Evolutionary conservation across 2,329 filamentous ascomycete genomes (phyloP).

Genomic region (Scleromitrula shiraiana): DNA sequence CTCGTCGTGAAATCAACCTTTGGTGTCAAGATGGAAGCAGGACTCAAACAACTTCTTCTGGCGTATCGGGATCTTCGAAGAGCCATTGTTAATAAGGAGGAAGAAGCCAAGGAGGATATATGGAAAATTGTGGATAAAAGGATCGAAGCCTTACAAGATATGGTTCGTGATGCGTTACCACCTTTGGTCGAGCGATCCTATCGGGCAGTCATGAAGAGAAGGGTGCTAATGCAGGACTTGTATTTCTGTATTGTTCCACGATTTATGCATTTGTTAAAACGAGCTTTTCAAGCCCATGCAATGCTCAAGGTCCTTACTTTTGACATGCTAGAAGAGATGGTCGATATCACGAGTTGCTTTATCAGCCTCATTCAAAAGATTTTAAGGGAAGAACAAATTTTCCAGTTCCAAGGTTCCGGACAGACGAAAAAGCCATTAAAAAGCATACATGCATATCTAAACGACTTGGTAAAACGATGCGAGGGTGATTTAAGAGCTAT

Average conservation of each 20-base stretch:
- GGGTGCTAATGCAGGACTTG: neutral
- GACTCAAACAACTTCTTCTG: too few species aligned
- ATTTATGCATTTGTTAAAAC: neutral
- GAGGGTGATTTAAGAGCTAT: neutral
- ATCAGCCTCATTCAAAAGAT: neutral
- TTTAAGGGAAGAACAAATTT: too few species aligned
- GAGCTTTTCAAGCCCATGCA: neutral
- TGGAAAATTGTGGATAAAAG: too few species aligned
- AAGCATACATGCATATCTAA: neutral
- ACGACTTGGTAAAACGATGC: neutral
- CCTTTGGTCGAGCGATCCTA: too few species aligned
- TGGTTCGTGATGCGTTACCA: too few species aligned
- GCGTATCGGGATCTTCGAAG: neutral
- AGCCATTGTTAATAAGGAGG: neutral
- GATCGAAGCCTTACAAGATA: too few species aligned
- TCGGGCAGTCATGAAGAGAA: neutral
- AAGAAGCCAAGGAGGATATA: neutral
- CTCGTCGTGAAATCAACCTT: too few species aligned
- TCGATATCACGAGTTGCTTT: neutral
- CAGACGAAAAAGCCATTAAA: neutral
- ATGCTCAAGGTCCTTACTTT: neutral
- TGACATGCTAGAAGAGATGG: neutral
- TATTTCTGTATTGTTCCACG: neutral
- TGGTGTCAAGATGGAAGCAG: too few species aligned
- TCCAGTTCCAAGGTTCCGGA: neutral